Conservation (phyloP, 2,329 filamentous ascomycete genomes). For the Nemania abortiva region DNA sequence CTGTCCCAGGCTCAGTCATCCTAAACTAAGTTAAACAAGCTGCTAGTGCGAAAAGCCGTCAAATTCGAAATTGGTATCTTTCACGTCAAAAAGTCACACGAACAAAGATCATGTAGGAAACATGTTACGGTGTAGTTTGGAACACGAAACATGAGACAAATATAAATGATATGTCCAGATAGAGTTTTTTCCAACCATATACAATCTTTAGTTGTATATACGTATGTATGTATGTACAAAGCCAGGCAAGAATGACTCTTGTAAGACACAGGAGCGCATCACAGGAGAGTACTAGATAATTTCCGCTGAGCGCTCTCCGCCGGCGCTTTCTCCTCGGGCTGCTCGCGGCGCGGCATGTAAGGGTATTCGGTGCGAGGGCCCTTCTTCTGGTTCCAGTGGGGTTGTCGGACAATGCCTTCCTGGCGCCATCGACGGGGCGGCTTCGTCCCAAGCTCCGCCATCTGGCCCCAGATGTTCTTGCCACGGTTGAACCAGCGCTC, state of each 20-base stretch:
- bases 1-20: not conserved
- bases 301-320: conserved; percentile 47
- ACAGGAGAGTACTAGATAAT: conserved; percentile 47
- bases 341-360: conserved; percentile 41
- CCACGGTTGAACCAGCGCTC: conserved; percentile 72
- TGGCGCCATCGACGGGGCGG: conserved; percentile 71
- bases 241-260: not conserved
- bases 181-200: not conserved
- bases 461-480: conserved; percentile 68
- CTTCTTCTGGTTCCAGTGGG: conserved; percentile 55
- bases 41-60: too few species aligned
- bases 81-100: not conserved
- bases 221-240: conserved; percentile 4
- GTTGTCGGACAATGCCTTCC: conserved; percentile 64
- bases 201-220: not conserved
- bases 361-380: conserved; percentile 48
- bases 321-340: conserved; percentile 42
- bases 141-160: not conserved
- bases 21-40: not conserved
- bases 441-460: conserved; percentile 71
- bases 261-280: conserved; percentile 20
- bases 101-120: not conserved
- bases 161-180: not conserved
- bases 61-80: not conserved
- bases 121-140: not conserved